Evolutionary conservation across 2,329 filamentous ascomycete genomes (phyloP), one percentile per base, ranked within the genome.

Genomic region (Alternaria consortialis): DNA sequence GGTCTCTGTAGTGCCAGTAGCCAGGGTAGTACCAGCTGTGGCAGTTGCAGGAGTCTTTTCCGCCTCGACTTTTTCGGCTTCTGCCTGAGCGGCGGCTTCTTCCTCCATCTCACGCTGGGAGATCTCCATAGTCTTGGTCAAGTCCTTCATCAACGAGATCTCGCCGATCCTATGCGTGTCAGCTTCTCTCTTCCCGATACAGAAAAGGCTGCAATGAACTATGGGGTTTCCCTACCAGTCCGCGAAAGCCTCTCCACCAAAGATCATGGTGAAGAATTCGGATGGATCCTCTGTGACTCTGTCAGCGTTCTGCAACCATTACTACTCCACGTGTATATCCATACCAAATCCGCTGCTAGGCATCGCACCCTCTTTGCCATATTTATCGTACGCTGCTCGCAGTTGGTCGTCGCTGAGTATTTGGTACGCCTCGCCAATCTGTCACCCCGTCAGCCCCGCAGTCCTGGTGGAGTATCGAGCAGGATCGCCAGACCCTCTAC

Each of bases 231-330:
- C 67, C 42, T 77, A 81, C 80, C 95, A 93, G 83, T 99, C 94
- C 63, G 91, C 85, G 75, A 99, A 99, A 12, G 94, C 93, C 72
- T 97, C 94, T 62, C 95, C 95, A 70, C 95, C 95, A 76, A 99
- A 99, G 71, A 99, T 99, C 84, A 94, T 96, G 74, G 91, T 91
- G 82, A 99, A 99, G 86, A 99, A 99, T 81, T 99, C 95, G 66
- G 93, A 87, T 1, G 95, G 95, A 79, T 99, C 95, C 84, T 91
- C 88, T 87, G 75, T 56, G 27, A n/a, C 46, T 55, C 44, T 43
- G 62, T 73, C 53, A 75, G 70, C 65, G 46, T 27, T 36, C n/a
- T 58, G 72, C 36, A 71, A 62, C 43, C 25, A 25, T 37, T 29
- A 44, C 15, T 23, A 13, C 32, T n/a, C 20, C 20, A 15, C 8